Conservation (phyloP, 495 filamentous ascomycete species). For the Xylaria palmicola region DNA sequence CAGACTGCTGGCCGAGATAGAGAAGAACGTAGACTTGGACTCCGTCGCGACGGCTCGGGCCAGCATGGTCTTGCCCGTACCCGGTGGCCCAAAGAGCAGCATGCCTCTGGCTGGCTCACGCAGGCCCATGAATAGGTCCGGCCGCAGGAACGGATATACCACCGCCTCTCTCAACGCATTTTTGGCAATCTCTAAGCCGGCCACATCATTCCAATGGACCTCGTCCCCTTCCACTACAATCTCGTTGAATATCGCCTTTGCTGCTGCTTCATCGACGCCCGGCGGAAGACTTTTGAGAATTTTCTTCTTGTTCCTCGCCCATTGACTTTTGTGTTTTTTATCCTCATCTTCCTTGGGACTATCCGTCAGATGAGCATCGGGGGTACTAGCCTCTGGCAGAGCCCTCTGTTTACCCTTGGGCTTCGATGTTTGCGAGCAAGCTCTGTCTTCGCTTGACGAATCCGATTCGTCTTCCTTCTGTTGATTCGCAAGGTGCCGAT, state of each 20-base stretch:
- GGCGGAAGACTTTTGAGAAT: constrained; percentile 75
- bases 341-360: constrained; percentile 35
- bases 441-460: constrained; percentile 23
- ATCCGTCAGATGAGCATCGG: constrained; percentile 33
- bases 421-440: constrained; percentile 7
- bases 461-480: constrained; percentile 16
- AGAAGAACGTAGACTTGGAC: constrained; percentile 94
- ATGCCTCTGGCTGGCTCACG: constrained; percentile 93
- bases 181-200: constrained; percentile 88
- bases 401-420: constrained; percentile 30
- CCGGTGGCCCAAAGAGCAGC: constrained; percentile 94
- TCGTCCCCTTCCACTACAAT: constrained; percentile 94
- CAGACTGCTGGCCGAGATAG: constrained; percentile 88
- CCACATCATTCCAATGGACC: constrained; percentile 93
- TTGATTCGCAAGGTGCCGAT: constrained; percentile 10
- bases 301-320: constrained; percentile 45
- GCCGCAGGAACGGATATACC: constrained; percentile 94
- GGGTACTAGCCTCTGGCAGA: constrained; percentile 8
- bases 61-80: constrained; percentile 98
- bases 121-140: constrained; percentile 92
- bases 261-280: constrained; percentile 77
- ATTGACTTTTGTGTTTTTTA: constrained; percentile 47
- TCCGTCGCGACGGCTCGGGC: constrained; percentile 94
- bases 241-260: constrained; percentile 91
- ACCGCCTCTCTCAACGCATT: constrained; percentile 92